Percentiles rank a stretch among this genome's conserved stretches.
Conservation (phyloP, 345 rosid genomes). For the Rhodamnia rubescens region DNA sequence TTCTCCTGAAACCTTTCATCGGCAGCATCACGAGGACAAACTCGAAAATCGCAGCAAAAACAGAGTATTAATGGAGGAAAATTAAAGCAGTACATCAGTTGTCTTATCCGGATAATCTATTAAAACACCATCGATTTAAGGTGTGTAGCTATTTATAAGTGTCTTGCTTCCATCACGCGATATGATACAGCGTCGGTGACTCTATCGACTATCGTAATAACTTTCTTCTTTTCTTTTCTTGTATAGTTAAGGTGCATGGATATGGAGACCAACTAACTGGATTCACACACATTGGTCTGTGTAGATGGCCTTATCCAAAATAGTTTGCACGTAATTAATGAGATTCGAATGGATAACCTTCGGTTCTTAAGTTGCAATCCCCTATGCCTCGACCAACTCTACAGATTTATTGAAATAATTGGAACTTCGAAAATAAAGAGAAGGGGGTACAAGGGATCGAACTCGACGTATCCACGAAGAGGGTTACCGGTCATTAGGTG, state of each 20-base stretch:
- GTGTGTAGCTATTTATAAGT: background rate
- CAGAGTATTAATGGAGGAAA: background rate
- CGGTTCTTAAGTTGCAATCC: background rate
- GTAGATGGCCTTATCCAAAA: background rate
- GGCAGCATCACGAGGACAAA: background rate
- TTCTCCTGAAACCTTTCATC: background rate
- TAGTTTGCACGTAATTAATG: accelerated
- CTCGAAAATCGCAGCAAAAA: background rate
- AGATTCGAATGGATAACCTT: background rate
- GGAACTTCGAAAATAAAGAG: no score
- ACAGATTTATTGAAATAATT: background rate
- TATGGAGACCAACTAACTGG: background rate
- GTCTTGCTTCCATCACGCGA: background rate
- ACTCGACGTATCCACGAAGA: background rate
- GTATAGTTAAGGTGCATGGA: no score
- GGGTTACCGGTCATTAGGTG: background rate
- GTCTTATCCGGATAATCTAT: background rate
- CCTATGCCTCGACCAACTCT: background rate
- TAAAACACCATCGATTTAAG: background rate
- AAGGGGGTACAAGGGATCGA: no score
- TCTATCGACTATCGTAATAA: background rate
- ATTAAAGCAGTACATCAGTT: background rate
- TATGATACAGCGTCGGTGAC: background rate
- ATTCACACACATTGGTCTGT: background rate
- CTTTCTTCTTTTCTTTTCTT: background rate